Percentiles rank a stretch among this genome's conserved stretches.
These are phyloP conservation scores for Aspergillus niger DNA, from an alignment of 2,329 filamentous ascomycete genomes.

Conservation along the genomic window DNA sequence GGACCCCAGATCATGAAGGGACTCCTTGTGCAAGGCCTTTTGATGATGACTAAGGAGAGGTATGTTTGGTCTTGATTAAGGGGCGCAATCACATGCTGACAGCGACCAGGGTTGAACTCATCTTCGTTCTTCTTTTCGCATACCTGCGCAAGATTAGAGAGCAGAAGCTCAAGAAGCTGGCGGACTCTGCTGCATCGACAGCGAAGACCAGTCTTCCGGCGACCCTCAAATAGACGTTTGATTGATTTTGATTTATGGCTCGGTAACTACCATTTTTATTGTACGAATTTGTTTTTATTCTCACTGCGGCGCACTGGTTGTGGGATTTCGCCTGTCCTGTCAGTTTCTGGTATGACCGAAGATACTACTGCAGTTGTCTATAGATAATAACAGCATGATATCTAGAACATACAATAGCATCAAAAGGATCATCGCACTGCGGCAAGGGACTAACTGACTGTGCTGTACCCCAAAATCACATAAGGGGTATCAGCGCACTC, in stretches of 20 bases:
- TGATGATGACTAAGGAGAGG: slow-evolving; percentile 99
- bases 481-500: too few species aligned
- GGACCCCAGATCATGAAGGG: slow-evolving; percentile 92
- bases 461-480: not conserved
- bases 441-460: not conserved
- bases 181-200: slow-evolving; percentile 64
- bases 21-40: slow-evolving; percentile 85
- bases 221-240: slow-evolving; percentile 47
- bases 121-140: slow-evolving; percentile 83
- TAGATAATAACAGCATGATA: slow-evolving; percentile 11
- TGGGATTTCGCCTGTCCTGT: slow-evolving; percentile 16
- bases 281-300: slow-evolving; percentile 15
- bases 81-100: slow-evolving; percentile 13
- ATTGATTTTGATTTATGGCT: not conserved
- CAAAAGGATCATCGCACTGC: not conserved
- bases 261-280: slow-evolving; percentile 8
- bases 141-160: slow-evolving; percentile 73
- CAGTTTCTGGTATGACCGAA: not conserved
- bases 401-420: slow-evolving; percentile 1
- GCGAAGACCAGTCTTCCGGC: slow-evolving; percentile 56
- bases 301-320: slow-evolving; percentile 4
- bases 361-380: slow-evolving; percentile 13
- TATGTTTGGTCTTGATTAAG: slow-evolving; percentile 39
- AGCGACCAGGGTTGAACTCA: slow-evolving; percentile 71
- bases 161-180: slow-evolving; percentile 68